Evolutionary conservation across 768 basidiomycete species (phyloP).

Genomic region (Mycena polygramma): DNA sequence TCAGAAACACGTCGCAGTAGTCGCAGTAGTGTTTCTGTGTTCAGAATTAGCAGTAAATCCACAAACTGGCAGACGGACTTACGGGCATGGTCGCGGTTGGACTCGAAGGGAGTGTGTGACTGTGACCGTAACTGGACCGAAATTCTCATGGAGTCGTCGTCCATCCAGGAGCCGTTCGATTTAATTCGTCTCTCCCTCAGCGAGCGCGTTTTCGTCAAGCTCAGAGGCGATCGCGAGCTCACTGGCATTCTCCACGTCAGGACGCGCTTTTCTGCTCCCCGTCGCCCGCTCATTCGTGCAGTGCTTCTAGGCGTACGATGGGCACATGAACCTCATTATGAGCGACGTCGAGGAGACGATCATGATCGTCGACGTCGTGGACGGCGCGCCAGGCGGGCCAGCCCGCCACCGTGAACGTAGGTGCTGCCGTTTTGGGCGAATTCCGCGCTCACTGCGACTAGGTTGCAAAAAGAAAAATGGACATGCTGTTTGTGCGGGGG

Average conservation of each 20-base stretch:
- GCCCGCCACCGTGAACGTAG: slow-evolving; percentile 73
- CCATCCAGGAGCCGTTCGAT: slow-evolving; percentile 97
- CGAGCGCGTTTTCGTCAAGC: slow-evolving; percentile 98
- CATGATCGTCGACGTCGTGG: slow-evolving; percentile 91
- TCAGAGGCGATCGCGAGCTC: slow-evolving; percentile 93
- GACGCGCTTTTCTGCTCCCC: slow-evolving; percentile 30
- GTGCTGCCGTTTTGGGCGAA: slow-evolving; percentile 33
- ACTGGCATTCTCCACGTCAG: slow-evolving; percentile 93
- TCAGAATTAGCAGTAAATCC: slow-evolving; percentile 21
- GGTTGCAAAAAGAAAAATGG: slow-evolving; percentile 94
- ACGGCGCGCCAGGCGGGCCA: slow-evolving; percentile 69
- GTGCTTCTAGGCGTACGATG: slow-evolving; percentile 90
- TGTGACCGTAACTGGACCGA: slow-evolving; percentile 11
- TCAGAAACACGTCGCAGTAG: slow-evolving; percentile 94
- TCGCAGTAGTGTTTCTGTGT: slow-evolving; percentile 92
- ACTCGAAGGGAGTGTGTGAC: slow-evolving; percentile 7
- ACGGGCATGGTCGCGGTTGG: slow-evolving; percentile 70
- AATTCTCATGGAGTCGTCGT: slow-evolving; percentile 73
- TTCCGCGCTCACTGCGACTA: slow-evolving; percentile 45
- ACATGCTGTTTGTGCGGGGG: slow-evolving; percentile 98
- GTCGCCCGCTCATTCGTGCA: slow-evolving; percentile 28
- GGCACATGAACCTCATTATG: slow-evolving; percentile 99
- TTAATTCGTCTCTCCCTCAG: slow-evolving; percentile 95
- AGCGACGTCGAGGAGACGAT: slow-evolving; percentile 98
- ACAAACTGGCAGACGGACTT: slow-evolving; percentile 44